Conservation (phyloP, 371 early-diverging fungal genomes). For the Mucor lusitanicus region DNA sequence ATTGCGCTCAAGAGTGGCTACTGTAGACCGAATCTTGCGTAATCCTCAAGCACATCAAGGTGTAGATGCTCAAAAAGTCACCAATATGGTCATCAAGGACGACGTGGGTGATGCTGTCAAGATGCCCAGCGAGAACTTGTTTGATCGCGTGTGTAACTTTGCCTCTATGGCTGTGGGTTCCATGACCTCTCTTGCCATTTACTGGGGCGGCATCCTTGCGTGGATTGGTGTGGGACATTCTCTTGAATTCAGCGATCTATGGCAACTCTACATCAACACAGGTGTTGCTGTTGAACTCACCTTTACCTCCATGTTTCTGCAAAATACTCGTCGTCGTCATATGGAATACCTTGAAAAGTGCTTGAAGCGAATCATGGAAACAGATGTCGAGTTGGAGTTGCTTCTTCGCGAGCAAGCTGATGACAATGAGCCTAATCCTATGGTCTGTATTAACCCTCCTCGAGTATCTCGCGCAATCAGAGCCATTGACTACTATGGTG, state of each 20-base stretch:
- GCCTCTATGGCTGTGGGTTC: slow-evolving; percentile 18
- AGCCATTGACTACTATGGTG: slow-evolving; percentile 27
- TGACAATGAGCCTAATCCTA: slow-evolving; percentile 17
- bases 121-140: slow-evolving; percentile 18
- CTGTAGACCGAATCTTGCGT: slow-evolving; percentile 3
- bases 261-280: slow-evolving; percentile 29
- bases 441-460: slow-evolving; percentile 8
- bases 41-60: neutral
- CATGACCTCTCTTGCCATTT: slow-evolving; percentile 3
- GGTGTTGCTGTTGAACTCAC: slow-evolving; percentile 24
- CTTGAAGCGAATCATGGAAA: slow-evolving; percentile 2
- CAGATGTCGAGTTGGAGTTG: slow-evolving; percentile 18
- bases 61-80: too few relatives aligned
- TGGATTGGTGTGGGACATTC: slow-evolving; percentile 22
- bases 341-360: slow-evolving; percentile 21
- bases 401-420: slow-evolving; percentile 5
- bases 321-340: slow-evolving; percentile 26
- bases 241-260: slow-evolving; percentile 14
- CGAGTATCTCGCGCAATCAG: slow-evolving; percentile 9
- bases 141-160: slow-evolving; percentile 17
- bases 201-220: slow-evolving; percentile 16
- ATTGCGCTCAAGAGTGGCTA: slow-evolving; percentile 14
- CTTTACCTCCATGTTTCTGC: slow-evolving; percentile 24
- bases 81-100: neutral
- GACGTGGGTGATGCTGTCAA: slow-evolving; percentile 13